Evolutionary conservation across 2,329 filamentous ascomycete genomes (phyloP).

Genomic region (Trichophyton mentagrophytes): DNA sequence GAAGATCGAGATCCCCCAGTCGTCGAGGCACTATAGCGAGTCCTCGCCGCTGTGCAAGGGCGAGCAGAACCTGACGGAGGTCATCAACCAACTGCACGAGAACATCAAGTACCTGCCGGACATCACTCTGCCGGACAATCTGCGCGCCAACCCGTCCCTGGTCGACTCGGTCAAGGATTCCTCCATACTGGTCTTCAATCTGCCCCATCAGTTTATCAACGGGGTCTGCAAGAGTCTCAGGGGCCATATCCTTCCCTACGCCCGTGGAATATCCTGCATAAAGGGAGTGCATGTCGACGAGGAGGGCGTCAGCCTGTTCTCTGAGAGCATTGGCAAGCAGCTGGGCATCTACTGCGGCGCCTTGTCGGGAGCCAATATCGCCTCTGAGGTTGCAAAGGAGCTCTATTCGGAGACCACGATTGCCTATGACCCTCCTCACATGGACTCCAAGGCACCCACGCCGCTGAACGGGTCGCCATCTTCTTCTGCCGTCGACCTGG

Average conservation of each 20-base stretch:
- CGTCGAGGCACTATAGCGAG: constrained; percentile 59
- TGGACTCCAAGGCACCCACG: constrained; percentile 70
- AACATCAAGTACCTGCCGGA: constrained; percentile 97
- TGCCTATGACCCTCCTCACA: constrained; percentile 80
- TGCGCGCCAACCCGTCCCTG: constrained; percentile 33
- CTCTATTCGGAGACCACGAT: constrained; percentile 97
- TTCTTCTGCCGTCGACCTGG: constrained; percentile 32
- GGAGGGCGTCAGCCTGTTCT: constrained; percentile 77
- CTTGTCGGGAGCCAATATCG: constrained; percentile 90
- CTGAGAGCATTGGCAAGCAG: constrained; percentile 81
- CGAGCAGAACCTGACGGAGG: constrained; percentile 71
- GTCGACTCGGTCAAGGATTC: constrained; percentile 66
- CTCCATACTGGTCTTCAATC: constrained; percentile 87
- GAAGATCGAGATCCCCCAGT: constrained; percentile 59
- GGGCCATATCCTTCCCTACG: constrained; percentile 82
- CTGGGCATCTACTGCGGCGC: constrained; percentile 95
- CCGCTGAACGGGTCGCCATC: constrained; percentile 42
- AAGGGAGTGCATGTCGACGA: constrained; percentile 92
- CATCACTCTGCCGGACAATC: constrained; percentile 67
- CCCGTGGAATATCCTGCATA: constrained; percentile 90
- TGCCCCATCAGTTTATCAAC: constrained; percentile 80
- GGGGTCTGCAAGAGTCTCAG: constrained; percentile 72
- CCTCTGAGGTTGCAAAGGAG: constrained; percentile 83
- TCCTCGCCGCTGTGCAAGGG: constrained; percentile 45
- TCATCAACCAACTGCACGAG: constrained; percentile 90